Evolutionary conservation across 225 moss, liverwort and hornwort genomes (phyloP), one percentile per base, ranked within the genome.

Genomic region (Asterella californica): DNA sequence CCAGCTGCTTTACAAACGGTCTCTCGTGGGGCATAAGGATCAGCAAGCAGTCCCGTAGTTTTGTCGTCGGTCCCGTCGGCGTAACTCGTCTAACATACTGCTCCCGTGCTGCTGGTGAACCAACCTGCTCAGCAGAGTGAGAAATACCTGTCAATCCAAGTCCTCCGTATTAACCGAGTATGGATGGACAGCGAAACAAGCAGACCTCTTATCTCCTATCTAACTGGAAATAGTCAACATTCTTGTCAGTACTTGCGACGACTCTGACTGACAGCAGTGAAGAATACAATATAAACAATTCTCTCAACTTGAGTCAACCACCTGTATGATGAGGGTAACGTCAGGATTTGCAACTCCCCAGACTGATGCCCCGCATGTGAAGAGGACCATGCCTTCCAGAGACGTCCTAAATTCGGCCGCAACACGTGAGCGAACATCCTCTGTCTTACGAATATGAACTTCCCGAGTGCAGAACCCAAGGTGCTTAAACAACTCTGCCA

Each of bases 271-370:
- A 63, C 27, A 63, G 30, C 29, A 63, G 10, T 63, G 29, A 27
- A 30, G 10, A 29, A 63, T 6, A 63, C 63, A 63, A 1, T 0
- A 22, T 19, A 9, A 29, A 69, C 15, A 37, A 69, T 32, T 65
- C 65, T 11, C 42, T 42, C 70, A 61, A 21, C 25, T 70, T 70
- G 25, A 70, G 8, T 75, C 78, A 50, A 12, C 4, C 8, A 87
- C 87, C 85, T 88, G 87, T 27, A 85, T 69, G 64, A 85, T 21
- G 0, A 85, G 81, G 37, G 80, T 81, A 25, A 88, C 83, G 57
- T 88, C 87, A 65, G 83, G 83, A 81, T 83, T 83, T 65, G 80
- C 59, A 34, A 72, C 81, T 61, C 87, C 85, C 87, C 85, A 88
- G 45, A 85, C 87, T 38, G 87, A 88, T 76, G 83, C 77, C 46